Evolutionary conservation across 441 rosid genomes (phyloP), one percentile per base, ranked within the genome.

Genomic region (Aquilaria agallochum): DNA sequence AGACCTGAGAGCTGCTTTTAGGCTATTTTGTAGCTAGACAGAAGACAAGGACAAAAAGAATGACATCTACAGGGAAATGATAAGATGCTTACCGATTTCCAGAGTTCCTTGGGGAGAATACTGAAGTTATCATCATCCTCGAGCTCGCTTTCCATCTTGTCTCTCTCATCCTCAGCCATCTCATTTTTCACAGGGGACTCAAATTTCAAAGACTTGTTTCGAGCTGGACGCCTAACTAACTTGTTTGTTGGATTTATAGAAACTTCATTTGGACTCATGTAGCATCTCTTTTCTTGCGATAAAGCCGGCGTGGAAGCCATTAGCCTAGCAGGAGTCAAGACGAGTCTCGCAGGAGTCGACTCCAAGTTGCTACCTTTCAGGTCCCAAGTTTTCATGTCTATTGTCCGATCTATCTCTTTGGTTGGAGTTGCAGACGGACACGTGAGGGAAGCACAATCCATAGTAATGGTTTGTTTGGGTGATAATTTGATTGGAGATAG

Each of bases 261-360:
- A 59, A 58, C 75, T 65, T 76, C 79, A 72, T 82, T 80, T n/a
- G 85, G 78, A 65, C 68, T 80, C 76, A 55, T 73, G 31, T 70
- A 76, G 60, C 85, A 72, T 77, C 97, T 84, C 74, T 88, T 92
- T 53, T 67, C 76, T 2, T 72, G 65, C 15, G 49, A 73, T 47
- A 69, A 42, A 9, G 68, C 53, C 11, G 84, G 80, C 31, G 94
- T 84, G 11, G 76, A 58, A 56, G 86, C 74, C 79, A 67, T 67
- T 33, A 81, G 44, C 58, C 80, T 59, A 13, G 75, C 64, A 0
- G 87, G 85, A 68, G 84, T 81, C 27, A 73, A 72, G 58, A 56
- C 79, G 40, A 72, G 60, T 76, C 85, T 85, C n/a, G 77, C 83
- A 56, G 96, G 95, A 56, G 95, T 91, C 58, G 85, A 63, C 45